Evolutionary conservation across 768 basidiomycete genomes (phyloP), one percentile per base, ranked within the genome.

Genomic region (Clathrus columnatus): DNA sequence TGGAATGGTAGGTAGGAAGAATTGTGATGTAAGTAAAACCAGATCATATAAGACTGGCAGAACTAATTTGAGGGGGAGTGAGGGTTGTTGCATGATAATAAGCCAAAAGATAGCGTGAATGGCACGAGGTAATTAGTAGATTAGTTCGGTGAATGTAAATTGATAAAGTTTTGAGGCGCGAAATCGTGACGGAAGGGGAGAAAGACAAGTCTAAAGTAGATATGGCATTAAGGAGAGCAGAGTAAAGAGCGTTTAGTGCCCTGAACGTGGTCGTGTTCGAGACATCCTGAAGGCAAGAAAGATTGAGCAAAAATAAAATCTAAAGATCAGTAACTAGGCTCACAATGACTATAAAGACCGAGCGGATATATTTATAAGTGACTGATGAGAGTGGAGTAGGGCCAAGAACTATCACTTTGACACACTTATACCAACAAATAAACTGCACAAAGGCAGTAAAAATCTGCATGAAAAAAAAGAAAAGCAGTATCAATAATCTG

Each of bases 1-100:
- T 16, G 94, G 93, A 0, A 82, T 85, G 0, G 91, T 93, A 0
- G 92, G 91, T 36, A 91, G 50, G 72, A 96, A 85, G 72, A 96
- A 92, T 67, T 95, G 93, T 27, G 82, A 85, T 0, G 93, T 93
- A 52, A 92, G 71, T 57, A 97, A 75, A 28, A 81, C 84, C 49
- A 78, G 63, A 54, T 70, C 64, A 71, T 88, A 94, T 18, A 86
- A 70, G 26, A 82, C 32, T 7, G 93, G 91, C 60, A 95, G 89
- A 48, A 76, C 55, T 42, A 95, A 79, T 64, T 94, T 93, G 62
- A 76, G 64, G 3, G 87, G 86, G 62, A 83, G 86, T 14, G 74
- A 72, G 0, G 89, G 87, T 1, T 71, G 72, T 57, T 78, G 72
- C 85, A 92, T 87, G 54, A 91, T 71, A 42, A 70, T 69, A 59